Conservation (phyloP, 169 alveolate species). For the Cryptosporidium parvum region DNA sequence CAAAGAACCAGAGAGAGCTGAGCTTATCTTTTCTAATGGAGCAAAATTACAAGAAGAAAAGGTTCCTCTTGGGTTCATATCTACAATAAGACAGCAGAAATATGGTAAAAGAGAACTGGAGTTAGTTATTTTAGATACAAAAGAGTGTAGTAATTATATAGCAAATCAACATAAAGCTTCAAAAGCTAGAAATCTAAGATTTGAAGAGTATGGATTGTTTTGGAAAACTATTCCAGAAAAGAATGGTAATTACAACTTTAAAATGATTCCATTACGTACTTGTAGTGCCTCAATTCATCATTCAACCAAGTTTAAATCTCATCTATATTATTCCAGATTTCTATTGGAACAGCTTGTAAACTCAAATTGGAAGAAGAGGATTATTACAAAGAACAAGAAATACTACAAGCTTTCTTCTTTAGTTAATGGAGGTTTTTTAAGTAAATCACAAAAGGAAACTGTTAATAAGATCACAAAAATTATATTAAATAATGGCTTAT, state of each 20-base stretch:
- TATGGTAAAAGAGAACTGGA: constrained; percentile 39
- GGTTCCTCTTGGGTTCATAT: constrained; percentile 52
- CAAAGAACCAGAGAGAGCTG: constrained; percentile 13
- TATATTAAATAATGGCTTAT: constrained; percentile 49
- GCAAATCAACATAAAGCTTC: constrained; percentile 2
- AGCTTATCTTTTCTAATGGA: constrained; percentile 1
- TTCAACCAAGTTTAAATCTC: constrained; percentile 38
- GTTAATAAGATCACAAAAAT: constrained; percentile 51
- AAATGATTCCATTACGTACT: constrained; percentile 31
- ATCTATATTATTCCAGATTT: constrained; percentile 39
- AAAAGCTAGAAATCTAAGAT: constrained; percentile 7
- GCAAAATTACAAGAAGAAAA: background rate
- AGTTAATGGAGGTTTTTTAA: constrained; percentile 31
- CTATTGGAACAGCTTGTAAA: constrained; percentile 39
- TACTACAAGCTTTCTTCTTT: constrained; percentile 43
- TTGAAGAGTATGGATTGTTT: constrained; percentile 69
- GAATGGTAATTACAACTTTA: background rate
- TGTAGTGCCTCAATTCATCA: constrained; percentile 51
- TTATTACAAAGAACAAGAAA: constrained; percentile 47
- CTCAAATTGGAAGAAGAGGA: constrained; percentile 52
- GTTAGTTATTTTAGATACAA: constrained; percentile 26
- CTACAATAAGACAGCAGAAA: constrained; percentile 4
- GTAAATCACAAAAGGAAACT: constrained; percentile 45
- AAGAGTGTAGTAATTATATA: constrained; percentile 25
- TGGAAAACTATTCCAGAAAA: constrained; percentile 21